Evolutionary conservation across 176 grass and related monocot species (phyloP).

Genomic region (Metroxylon sagu): DNA sequence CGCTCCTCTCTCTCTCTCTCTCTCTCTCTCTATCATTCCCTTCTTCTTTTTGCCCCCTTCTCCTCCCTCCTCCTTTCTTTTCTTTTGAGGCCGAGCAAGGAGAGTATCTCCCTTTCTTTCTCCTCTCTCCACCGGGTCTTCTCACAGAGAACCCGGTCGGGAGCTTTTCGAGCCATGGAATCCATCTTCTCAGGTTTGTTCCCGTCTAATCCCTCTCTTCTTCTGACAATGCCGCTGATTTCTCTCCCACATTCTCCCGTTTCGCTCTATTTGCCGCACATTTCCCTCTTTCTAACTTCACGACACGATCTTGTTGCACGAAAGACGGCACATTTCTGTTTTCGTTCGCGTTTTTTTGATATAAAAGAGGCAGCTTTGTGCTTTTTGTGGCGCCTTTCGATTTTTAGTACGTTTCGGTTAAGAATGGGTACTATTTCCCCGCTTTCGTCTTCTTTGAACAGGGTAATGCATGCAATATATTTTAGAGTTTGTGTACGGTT

Average conservation of each 20-base stretch:
- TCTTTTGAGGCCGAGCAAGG: conserved; percentile 4
- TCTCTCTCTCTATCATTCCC: conserved; percentile 1
- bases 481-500: too few relatives aligned
- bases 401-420: too few relatives aligned
- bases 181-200: conserved; percentile 19
- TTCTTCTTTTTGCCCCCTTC: not conserved
- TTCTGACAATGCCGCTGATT: not conserved
- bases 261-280: too few relatives aligned
- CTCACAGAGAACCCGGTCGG: not conserved
- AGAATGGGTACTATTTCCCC: too few relatives aligned
- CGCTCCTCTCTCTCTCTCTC: conserved; percentile 1
- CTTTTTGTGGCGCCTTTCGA: too few relatives aligned
- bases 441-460: too few relatives aligned
- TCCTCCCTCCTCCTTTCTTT: not conserved
- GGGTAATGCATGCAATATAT: too few relatives aligned
- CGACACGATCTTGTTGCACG: too few relatives aligned
- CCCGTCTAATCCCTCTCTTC: not conserved
- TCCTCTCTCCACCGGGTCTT: not conserved
- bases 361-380: too few relatives aligned
- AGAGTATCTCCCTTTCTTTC: not conserved
- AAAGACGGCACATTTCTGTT: too few relatives aligned
- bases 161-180: conserved; percentile 19
- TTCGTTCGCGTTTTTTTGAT: too few relatives aligned
- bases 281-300: too few relatives aligned
- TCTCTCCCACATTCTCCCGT: not conserved